Evolutionary conservation across 345 rosid species (phyloP).

Genomic region (Tarenaya hassleriana): DNA sequence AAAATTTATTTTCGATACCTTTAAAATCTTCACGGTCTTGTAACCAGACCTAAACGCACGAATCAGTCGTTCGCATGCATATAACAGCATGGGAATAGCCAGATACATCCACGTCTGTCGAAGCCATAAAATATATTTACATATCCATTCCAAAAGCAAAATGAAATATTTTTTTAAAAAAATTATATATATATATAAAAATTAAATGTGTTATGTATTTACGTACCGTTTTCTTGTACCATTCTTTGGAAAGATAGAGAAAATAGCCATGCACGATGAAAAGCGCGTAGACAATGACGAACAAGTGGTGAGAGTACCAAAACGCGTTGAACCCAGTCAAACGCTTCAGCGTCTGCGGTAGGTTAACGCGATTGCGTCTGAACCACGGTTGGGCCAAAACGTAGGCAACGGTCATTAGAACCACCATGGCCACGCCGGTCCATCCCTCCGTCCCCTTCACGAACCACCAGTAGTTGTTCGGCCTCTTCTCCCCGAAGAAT

Average conservation of each 20-base stretch:
- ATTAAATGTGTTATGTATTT: not conserved
- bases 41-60: constrained; percentile 60
- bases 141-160: too few species aligned
- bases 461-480: constrained; percentile 70
- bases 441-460: constrained; percentile 64
- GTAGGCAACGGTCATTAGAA: constrained; percentile 59
- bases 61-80: constrained; percentile 50
- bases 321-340: constrained; percentile 80
- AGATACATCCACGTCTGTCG: constrained; percentile 95
- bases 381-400: constrained; percentile 71
- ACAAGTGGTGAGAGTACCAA: constrained; percentile 85
- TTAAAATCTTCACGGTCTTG: constrained; percentile 49
- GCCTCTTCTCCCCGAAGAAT: constrained; percentile 52
- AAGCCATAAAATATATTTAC: too few species aligned
- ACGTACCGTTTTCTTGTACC: constrained; percentile 70
- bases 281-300: constrained; percentile 60
- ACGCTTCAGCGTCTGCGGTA: constrained; percentile 49
- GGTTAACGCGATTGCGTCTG: constrained; percentile 50
- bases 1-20: constrained; percentile 34
- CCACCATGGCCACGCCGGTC: constrained; percentile 70
- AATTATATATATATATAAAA: not conserved
- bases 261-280: constrained; percentile 58
- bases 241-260: constrained; percentile 57
- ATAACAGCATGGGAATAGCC: constrained; percentile 51
- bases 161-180: too few species aligned